Percentiles rank a stretch among this genome's conserved stretches.
phyloP scores from a whole-genome alignment of 306 rosid genomes.

The Rubus parviflorus region DNA sequence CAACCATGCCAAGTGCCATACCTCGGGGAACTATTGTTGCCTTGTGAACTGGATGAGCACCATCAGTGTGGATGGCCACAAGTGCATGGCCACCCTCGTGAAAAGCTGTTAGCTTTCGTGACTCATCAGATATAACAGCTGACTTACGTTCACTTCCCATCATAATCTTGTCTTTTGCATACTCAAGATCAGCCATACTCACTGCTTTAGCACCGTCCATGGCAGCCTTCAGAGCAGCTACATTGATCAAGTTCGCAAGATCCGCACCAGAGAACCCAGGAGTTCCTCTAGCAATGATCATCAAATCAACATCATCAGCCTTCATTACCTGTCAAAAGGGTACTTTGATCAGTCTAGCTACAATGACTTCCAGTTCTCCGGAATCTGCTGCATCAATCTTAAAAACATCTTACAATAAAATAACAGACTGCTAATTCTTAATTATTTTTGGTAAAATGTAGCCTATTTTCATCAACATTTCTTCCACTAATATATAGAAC shows the following conservation, averaged over 20 bases:
- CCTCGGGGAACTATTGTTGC: slow-evolving; percentile 96
- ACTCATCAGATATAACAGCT: slow-evolving; percentile 71
- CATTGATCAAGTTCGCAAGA: slow-evolving; percentile 83
- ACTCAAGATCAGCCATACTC: slow-evolving; percentile 80
- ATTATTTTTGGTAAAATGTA: too few relatives aligned
- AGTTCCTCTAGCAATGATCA: slow-evolving; percentile 80
- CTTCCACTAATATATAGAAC: too few relatives aligned
- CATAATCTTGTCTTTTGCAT: slow-evolving; percentile 81
- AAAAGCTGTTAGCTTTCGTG: slow-evolving; percentile 67
- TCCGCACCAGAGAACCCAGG: slow-evolving; percentile 93
- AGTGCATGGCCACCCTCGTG: slow-evolving; percentile 97
- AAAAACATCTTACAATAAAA: too few relatives aligned
- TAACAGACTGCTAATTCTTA: too few relatives aligned
- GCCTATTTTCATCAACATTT: too few relatives aligned
- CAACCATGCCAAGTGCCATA: slow-evolving; percentile 86
- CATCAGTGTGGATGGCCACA: slow-evolving; percentile 82
- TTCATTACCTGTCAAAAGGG: slow-evolving; percentile 55
- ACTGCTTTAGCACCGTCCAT: slow-evolving; percentile 89
- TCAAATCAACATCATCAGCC: slow-evolving; percentile 80
- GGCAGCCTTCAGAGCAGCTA: slow-evolving; percentile 89
- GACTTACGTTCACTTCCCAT: slow-evolving; percentile 98
- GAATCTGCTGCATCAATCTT: background rate
- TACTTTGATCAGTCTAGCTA: slow-evolving; percentile 2
- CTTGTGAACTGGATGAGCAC: slow-evolving; percentile 86
- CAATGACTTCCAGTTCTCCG: background rate